Evolutionary conservation across 371 early-diverging fungal genomes (phyloP), one percentile per base, ranked within the genome.

Genomic region (Syncephalastrum contaminatum): DNA sequence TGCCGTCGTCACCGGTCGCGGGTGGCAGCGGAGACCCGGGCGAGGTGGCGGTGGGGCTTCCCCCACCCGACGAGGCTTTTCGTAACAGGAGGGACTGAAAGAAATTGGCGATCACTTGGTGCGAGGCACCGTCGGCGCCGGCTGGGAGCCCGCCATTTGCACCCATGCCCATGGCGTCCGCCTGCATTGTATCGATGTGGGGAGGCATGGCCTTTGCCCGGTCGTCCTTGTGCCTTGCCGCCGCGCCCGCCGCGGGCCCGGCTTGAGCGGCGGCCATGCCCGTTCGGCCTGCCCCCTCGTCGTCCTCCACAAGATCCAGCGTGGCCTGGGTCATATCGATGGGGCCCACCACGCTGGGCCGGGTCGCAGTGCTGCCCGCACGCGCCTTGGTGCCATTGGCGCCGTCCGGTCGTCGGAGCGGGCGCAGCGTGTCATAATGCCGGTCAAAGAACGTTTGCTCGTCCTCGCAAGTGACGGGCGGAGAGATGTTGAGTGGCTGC

Each of bases 51-150:
- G 65, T 65, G n/a, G 75, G 75, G 1, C 71, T 71, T 24, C 58
- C 58, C 14, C 57, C 53, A 15, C 63, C 60, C 48, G 63, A 51
- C 3, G 70, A 58, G 12, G 64, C 61, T 52, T 90, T 91, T 49
- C 89, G 88, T 25, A 67, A 82, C 44, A 96, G 81, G 51, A 96
- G 78, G 2, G 87, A 87, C 67, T 92, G 88, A 85, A 95, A 96
- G 67, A 95, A 96, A 64, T 86, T 88, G 25, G 90, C 88, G 42
- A 95, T 66, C 4, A 91, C 90, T 69, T 92, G 93, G 61, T 90
- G 85, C 7, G 77, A 73, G 19, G 71, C 60, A 18, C 65, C 67
- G 45, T 62, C 69, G 22, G 54, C 61, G 53, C 27, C 62, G 13
- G 30, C 57, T 22, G 59, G 25, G 16, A 54, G 18, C 13, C 46